Base-by-base conservation (phyloP, 495 filamentous ascomycete genomes). In the Talaromyces ruber region DNA sequence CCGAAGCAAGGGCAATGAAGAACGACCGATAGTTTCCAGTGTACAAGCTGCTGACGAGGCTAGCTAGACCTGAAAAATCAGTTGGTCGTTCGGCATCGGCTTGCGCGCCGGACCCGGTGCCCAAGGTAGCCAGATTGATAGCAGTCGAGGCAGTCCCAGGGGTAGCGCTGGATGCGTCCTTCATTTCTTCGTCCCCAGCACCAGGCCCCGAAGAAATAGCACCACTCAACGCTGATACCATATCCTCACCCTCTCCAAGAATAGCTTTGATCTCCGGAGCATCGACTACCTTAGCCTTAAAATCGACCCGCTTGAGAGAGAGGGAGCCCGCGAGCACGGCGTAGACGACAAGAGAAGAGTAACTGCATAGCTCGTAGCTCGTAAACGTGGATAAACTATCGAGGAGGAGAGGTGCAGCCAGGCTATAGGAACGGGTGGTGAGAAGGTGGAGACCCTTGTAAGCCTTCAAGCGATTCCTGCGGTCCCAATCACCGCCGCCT, bases 371-470 rank as follows among this genome's bases (percentile, higher is more conserved):
- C 75, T 98, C 94, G 78, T 95, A 97, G 68, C 91, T 96, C 55
- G 94, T 98, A 74, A 98, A 98, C n/a, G 94, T 98, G 25, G 93
- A 97, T 63, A 98, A 78, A 70, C 89, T 93, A 78, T 98, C 94
- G 60, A 98, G 90, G 28, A 98, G 88, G 6, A 97, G 82, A 50
- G 95, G 95, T 6, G 95, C 94, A 29, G 92, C 93, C 56, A 90
- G 79, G 71, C 85, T 88, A 79, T 97, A 92, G 58, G 91, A 92
- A 51, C 94, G 92, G 58, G 90, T 84, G 30, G 93, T 96, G 63
- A 98, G 88, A 9, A 97, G 82, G 71, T 97, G 89, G 30, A 98
- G 79, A 64, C 94, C 94, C 74, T 96, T 91, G 83, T 98, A 98
- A 59, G 94, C 95, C 85, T 98, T 98, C 50, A 98, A 84, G 56